Conservation (phyloP, 2,329 filamentous ascomycete species). For the Aspergillaceae sp. region DNA sequence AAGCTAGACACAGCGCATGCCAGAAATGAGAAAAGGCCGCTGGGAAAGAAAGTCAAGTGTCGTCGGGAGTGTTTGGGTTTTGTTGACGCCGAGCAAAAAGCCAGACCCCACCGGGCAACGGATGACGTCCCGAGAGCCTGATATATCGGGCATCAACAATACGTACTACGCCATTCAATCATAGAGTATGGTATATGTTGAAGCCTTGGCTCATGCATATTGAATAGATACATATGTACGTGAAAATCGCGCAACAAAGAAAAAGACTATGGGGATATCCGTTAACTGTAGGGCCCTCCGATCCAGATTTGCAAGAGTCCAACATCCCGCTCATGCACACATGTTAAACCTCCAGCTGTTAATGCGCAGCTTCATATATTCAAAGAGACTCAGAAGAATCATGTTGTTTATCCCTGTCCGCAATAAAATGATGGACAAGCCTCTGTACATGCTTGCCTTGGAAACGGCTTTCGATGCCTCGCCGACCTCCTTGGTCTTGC, state of each 20-base stretch:
- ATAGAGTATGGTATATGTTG: neutral
- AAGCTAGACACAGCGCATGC: conserved; percentile 4
- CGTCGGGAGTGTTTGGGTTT: conserved; percentile 7
- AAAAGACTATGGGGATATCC: conserved; percentile 1
- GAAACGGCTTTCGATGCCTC: conserved; percentile 33
- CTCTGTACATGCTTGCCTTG: conserved; percentile 40
- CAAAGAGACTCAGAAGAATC: conserved; percentile 40
- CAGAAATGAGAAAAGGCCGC: conserved; percentile 4
- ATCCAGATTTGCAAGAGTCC: neutral
- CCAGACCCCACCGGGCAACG: conserved; percentile 23
- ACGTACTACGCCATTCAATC: neutral
- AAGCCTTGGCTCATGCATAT: conserved; percentile 2
- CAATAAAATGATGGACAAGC: conserved; percentile 39
- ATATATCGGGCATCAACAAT: neutral
- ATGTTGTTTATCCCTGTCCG: conserved; percentile 42
- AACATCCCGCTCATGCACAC: neutral
- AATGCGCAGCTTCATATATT: conserved; percentile 39
- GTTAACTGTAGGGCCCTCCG: neutral
- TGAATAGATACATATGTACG: conserved; percentile 16
- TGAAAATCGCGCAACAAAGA: conserved; percentile 4
- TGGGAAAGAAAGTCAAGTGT: neutral
- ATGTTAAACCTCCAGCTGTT: conserved; percentile 27
- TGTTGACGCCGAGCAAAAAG: conserved; percentile 23
- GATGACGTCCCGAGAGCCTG: conserved; percentile 23
- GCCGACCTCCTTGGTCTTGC: conserved; percentile 33